A percentile compares a stretch with the other conserved stretches of the same genome.
These are phyloP conservation scores for Boletales sp. DNA, from an alignment of 768 basidiomycete genomes.

Conservation along the genomic window DNA sequence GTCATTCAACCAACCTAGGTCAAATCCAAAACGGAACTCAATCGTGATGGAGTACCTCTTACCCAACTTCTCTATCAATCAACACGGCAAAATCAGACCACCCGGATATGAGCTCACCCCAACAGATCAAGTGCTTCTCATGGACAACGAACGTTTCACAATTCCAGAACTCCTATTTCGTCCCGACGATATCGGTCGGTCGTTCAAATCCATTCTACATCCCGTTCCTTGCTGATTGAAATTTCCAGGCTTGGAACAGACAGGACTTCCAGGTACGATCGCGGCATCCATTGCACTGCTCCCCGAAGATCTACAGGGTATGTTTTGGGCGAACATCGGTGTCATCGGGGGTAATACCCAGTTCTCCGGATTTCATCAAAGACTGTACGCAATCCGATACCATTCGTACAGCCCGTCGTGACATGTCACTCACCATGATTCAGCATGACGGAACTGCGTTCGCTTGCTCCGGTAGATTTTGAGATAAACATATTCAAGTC, in stretches of 20 bases:
- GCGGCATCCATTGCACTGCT: constrained; percentile 72
- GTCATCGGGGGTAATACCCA: constrained; percentile 81
- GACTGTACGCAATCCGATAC: constrained; percentile 58
- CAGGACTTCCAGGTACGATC: constrained; percentile 74
- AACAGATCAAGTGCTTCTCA: constrained; percentile 68
- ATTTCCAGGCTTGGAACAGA: constrained; percentile 67
- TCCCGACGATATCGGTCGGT: constrained; percentile 84
- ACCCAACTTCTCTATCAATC: constrained; percentile 77
- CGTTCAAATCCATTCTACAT: constrained; percentile 7
- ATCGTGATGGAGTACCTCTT: constrained; percentile 89
- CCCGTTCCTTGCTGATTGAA: constrained; percentile 2
- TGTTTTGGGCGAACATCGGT: constrained; percentile 96
- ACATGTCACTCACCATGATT: constrained; percentile 14
- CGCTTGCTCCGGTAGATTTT: constrained; percentile 78
- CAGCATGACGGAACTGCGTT: constrained; percentile 71
- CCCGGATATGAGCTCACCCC: constrained; percentile 52
- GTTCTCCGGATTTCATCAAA: constrained; percentile 66
- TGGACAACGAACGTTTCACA: constrained; percentile 89
- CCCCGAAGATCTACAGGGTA: constrained; percentile 77
- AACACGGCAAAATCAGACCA: constrained; percentile 52
- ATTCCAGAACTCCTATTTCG: constrained; percentile 92
- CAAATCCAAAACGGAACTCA: constrained; percentile 52
- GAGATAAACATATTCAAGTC: constrained; percentile 73
- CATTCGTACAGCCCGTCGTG: constrained; percentile 11
- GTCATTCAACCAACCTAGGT: constrained; percentile 35